Percentiles rank a stretch among this genome's conserved stretches.
phyloP scores from a whole-genome alignment of 1,284 basidiomycete genomes.

The Tilletiaria anomala region DNA sequence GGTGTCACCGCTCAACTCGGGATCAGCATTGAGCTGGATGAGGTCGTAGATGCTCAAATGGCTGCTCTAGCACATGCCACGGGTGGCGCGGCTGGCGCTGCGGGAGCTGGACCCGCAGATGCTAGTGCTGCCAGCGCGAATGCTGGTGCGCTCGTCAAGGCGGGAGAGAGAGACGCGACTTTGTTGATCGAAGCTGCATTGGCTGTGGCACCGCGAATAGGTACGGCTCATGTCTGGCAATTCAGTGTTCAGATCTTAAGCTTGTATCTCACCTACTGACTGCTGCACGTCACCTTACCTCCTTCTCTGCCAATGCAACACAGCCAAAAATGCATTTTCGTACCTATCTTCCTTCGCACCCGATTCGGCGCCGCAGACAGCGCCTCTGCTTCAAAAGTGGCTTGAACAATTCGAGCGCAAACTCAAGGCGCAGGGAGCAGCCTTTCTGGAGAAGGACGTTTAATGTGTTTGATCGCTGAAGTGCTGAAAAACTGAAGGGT shows the following conservation, averaged over 20 bases:
- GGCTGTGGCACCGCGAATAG: too few species aligned
- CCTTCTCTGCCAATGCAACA: not conserved
- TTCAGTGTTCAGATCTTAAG: not conserved
- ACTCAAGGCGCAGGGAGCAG: slow-evolving; percentile 22
- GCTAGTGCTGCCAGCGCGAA: too few species aligned
- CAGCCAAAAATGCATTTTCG: slow-evolving; percentile 28
- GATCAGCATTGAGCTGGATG: slow-evolving; percentile 28
- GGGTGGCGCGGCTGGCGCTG: too few species aligned
- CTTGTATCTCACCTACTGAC: not conserved
- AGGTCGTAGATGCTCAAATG: slow-evolving; percentile 13
- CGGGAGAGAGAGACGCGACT: too few species aligned
- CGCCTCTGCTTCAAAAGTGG: slow-evolving; percentile 34
- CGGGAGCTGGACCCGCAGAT: too few species aligned
- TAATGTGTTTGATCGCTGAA: not conserved
- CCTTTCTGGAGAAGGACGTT: slow-evolving; percentile 18
- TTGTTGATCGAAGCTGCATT: too few species aligned
- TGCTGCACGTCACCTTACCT: not conserved
- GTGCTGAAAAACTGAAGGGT: too few species aligned
- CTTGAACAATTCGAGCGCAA: slow-evolving; percentile 36
- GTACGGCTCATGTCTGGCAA: too few species aligned
- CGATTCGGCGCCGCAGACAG: slow-evolving; percentile 34
- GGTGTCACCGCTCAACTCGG: slow-evolving; percentile 21
- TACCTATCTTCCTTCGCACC: slow-evolving; percentile 35
- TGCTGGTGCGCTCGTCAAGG: too few species aligned
- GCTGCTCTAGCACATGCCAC: slow-evolving; percentile 2